phyloP scores from a whole-genome alignment of 2,329 filamentous ascomycete species.

The Thermomyces lanuginosus region DNA sequence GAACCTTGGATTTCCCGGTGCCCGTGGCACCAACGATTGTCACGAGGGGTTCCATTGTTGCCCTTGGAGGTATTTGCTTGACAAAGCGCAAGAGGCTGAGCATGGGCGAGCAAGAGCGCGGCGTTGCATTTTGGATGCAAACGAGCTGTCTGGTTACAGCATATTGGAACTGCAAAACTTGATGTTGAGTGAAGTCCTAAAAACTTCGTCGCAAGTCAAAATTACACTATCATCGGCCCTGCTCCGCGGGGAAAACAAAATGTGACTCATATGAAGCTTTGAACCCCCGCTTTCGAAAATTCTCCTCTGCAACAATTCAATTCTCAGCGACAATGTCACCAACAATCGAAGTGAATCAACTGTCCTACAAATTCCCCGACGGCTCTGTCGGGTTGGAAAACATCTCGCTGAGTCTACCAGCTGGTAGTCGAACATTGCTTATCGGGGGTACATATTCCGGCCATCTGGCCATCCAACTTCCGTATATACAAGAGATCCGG shows the following conservation, averaged over 20 bases:
- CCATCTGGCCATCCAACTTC: neutral
- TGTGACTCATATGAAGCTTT: too few species aligned
- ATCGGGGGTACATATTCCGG: slow-evolving; percentile 50
- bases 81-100: slow-evolving; percentile 13
- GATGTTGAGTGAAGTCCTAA: too few species aligned
- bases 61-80: slow-evolving; percentile 9
- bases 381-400: slow-evolving; percentile 60
- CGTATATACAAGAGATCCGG: neutral
- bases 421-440: slow-evolving; percentile 71
- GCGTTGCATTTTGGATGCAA: too few species aligned
- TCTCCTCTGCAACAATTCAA: too few species aligned
- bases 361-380: slow-evolving; percentile 83
- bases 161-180: too few species aligned
- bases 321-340: slow-evolving; percentile 21
- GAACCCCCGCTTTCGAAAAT: too few species aligned
- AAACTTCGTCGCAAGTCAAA: too few species aligned
- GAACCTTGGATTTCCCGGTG: slow-evolving; percentile 79
- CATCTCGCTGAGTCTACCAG: slow-evolving; percentile 59
- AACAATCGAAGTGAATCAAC: slow-evolving; percentile 54
- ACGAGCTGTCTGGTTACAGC: too few species aligned
- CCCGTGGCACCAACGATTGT: slow-evolving; percentile 79
- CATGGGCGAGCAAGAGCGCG: slow-evolving; percentile 10
- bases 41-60: slow-evolving; percentile 44
- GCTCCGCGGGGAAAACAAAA: too few species aligned
- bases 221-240: too few species aligned